Conservation (phyloP, 768 basidiomycete genomes). For the Mycena vulgaris region DNA sequence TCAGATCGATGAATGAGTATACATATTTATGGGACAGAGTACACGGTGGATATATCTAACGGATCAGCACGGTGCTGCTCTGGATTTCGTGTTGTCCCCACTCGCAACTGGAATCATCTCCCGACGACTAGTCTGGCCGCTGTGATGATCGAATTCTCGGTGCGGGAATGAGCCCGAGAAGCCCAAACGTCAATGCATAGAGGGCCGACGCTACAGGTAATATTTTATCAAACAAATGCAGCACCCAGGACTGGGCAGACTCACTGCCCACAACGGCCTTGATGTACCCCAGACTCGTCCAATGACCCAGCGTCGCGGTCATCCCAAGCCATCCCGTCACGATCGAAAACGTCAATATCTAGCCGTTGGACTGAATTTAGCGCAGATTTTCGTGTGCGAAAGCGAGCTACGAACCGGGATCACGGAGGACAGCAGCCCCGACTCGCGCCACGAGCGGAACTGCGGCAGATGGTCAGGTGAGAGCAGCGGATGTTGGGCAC, state of each 20-base stretch:
- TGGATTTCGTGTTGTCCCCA: neutral
- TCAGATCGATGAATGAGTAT: no score
- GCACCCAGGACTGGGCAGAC: constrained; percentile 36
- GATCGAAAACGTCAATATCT: constrained; percentile 77
- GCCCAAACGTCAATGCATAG: constrained; percentile 80
- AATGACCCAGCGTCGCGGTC: constrained; percentile 74
- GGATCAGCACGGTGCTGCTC: neutral
- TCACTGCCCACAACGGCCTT: constrained; percentile 76
- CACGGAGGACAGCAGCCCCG: constrained; percentile 75
- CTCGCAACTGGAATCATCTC: neutral
- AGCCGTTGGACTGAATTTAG: neutral
- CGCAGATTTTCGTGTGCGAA: constrained; percentile 1
- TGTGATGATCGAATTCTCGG: constrained; percentile 53
- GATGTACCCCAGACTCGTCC: constrained; percentile 76
- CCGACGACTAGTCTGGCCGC: constrained; percentile 22
- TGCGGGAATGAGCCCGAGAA: constrained; percentile 80
- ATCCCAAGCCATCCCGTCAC: constrained; percentile 79
- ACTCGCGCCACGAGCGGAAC: constrained; percentile 84
- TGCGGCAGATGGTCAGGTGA: constrained; percentile 44
- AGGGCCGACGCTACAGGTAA: constrained; percentile 71
- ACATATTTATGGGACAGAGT: constrained; percentile 4
- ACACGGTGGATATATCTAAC: constrained; percentile 10
- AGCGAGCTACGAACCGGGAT: constrained; percentile 65
- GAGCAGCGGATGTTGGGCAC: neutral
- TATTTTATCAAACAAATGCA: neutral